phyloP scores from a whole-genome alignment of 176 grass and related monocot genomes.

The Triticum turgidum region DNA sequence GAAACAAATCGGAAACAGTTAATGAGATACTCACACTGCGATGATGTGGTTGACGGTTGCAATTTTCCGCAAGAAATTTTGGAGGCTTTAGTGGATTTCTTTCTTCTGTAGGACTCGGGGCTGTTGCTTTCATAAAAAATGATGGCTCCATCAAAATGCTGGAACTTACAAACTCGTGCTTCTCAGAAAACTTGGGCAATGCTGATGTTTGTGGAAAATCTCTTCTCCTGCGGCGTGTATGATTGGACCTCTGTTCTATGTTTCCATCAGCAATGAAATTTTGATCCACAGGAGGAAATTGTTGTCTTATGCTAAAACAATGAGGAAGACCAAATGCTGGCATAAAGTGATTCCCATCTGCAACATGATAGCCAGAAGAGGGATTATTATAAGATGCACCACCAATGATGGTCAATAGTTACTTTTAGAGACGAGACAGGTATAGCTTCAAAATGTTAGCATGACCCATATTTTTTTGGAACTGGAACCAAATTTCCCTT shows the following conservation, averaged over 20 bases:
- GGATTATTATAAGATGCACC: constrained; percentile 15
- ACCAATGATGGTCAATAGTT: constrained; percentile 5
- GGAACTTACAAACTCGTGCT: constrained; percentile 52
- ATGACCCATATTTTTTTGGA: constrained; percentile 12
- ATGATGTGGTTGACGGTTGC: constrained; percentile 31
- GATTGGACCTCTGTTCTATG: constrained; percentile 40
- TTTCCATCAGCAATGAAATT: constrained; percentile 60
- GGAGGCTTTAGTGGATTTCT: constrained; percentile 36
- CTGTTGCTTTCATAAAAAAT: constrained; percentile 46
- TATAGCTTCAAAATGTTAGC: constrained; percentile 33
- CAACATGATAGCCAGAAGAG: constrained; percentile 26
- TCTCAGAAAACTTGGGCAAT: constrained; percentile 57
- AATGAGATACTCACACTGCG: constrained; percentile 35
- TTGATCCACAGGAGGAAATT: constrained; percentile 52
- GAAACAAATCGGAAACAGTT: constrained; percentile 26
- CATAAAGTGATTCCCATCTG: constrained; percentile 67
- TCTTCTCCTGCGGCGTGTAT: constrained; percentile 61
- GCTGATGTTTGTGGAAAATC: constrained; percentile 58
- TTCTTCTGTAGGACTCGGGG: constrained; percentile 49
- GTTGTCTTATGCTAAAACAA: constrained; percentile 54
- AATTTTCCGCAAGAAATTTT: constrained; percentile 48
- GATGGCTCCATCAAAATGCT: constrained; percentile 64
- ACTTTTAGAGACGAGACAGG: constrained; percentile 5
- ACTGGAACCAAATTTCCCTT: neutral
- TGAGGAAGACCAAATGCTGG: constrained; percentile 60